These are phyloP conservation scores for Ophiostoma populinum DNA, from an alignment of 2,329 filamentous ascomycete genomes.

Conservation along the genomic window DNA sequence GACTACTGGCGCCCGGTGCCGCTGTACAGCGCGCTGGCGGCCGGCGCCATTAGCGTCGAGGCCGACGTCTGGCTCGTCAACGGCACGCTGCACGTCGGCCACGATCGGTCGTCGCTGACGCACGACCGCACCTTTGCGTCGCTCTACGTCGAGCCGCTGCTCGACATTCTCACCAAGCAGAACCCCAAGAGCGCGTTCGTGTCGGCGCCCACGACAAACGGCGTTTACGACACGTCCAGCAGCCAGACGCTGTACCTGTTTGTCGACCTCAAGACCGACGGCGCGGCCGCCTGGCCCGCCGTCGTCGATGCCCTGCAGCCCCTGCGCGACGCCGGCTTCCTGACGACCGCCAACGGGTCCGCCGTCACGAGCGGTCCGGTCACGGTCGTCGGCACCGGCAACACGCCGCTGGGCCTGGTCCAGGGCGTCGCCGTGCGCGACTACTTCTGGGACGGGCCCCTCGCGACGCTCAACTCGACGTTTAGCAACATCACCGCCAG, in stretches of 20 bases:
- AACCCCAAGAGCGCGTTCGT: conserved; percentile 1
- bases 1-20: conserved; percentile 2
- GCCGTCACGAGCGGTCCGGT: not conserved
- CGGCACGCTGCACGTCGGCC: conserved; percentile 2
- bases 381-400: conserved; percentile 2
- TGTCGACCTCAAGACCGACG: conserved; percentile 3
- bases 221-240: not conserved
- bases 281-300: not conserved
- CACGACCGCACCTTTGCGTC: not conserved
- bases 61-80: conserved; percentile 2
- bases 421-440: conserved; percentile 1
- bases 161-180: not conserved
- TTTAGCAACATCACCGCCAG: not conserved
- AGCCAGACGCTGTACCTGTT: conserved; percentile 3
- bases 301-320: not conserved
- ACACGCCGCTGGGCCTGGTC: not conserved
- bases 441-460: conserved; percentile 2
- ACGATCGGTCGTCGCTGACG: not conserved
- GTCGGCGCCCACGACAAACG: not conserved
- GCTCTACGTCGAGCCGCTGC: conserved; percentile 1
- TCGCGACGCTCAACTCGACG: not conserved
- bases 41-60: conserved; percentile 1
- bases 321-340: conserved; percentile 2
- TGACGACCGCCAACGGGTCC: not conserved
- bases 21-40: conserved; percentile 2